Evolutionary conservation across 768 basidiomycete species (phyloP).

Genomic region (Podaxis sp.): DNA sequence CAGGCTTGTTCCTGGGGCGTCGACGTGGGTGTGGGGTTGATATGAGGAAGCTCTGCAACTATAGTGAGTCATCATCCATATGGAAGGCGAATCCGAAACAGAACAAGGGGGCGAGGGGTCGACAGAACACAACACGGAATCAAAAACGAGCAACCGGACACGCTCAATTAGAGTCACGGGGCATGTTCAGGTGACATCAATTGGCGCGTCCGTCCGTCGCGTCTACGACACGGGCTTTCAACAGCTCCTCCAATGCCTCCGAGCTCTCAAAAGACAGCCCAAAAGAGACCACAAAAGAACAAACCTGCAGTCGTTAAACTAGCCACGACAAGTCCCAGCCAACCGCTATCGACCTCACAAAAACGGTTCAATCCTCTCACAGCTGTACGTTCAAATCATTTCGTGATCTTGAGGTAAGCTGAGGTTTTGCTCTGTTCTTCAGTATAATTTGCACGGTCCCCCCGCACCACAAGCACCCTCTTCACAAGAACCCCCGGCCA

Average conservation of each 20-base stretch:
- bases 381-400: constrained; percentile 25
- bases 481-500: constrained; percentile 20
- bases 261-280: constrained; percentile 13
- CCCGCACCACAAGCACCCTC: constrained; percentile 15
- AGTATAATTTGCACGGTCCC: not conserved
- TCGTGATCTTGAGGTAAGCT: not conserved
- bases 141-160: too few species aligned
- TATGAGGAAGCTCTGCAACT: too few species aligned
- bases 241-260: constrained; percentile 13
- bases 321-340: not conserved
- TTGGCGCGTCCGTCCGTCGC: not conserved
- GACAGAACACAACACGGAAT: too few species aligned
- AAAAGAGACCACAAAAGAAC: constrained; percentile 6
- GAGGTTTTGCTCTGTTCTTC: not conserved
- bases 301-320: constrained; percentile 18
- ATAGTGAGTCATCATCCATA: too few species aligned
- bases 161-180: not conserved
- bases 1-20: too few species aligned
- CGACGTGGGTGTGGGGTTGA: too few species aligned
- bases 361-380: constrained; percentile 34
- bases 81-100: too few species aligned
- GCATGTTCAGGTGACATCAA: not conserved
- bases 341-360: constrained; percentile 7
- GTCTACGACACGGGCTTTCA: not conserved
- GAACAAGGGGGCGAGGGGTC: too few species aligned